These are phyloP conservation scores for Antrodiella citrinella DNA, from an alignment of 768 basidiomycete species.

Conservation along the genomic window DNA sequence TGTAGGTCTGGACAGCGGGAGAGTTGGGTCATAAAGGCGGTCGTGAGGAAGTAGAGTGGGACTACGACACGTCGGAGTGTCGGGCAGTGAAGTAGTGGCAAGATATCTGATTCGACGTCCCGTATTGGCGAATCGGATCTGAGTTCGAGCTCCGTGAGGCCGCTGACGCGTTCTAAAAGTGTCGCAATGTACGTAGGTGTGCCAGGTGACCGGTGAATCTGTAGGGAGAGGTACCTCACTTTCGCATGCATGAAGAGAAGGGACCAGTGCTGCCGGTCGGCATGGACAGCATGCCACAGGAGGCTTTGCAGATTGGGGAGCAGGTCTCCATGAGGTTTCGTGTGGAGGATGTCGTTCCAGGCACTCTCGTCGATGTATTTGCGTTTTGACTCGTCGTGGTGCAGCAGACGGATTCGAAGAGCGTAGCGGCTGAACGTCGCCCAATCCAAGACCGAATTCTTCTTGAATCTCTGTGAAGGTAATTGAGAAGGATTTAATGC, in stretches of 20 bases:
- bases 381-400: slow-evolving; percentile 14
- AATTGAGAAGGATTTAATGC: background rate
- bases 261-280: slow-evolving; percentile 21
- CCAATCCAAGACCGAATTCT: slow-evolving; percentile 41
- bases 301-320: slow-evolving; percentile 49
- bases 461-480: slow-evolving; percentile 1
- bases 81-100: slow-evolving; percentile 31
- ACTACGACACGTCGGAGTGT: slow-evolving; percentile 37
- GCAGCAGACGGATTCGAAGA: slow-evolving; percentile 15
- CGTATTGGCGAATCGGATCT: slow-evolving; percentile 31
- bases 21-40: slow-evolving; percentile 34
- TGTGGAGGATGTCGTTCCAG: slow-evolving; percentile 15
- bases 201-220: slow-evolving; percentile 27
- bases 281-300: slow-evolving; percentile 30
- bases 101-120: slow-evolving; percentile 31
- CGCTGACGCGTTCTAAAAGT: slow-evolving; percentile 37
- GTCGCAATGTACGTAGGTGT: slow-evolving; percentile 22
- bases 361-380: slow-evolving; percentile 15
- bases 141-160: slow-evolving; percentile 38
- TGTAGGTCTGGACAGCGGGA: slow-evolving; percentile 36
- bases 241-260: slow-evolving; percentile 51
- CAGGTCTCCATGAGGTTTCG: slow-evolving; percentile 13
- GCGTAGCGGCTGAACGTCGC: slow-evolving; percentile 42
- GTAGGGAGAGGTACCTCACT: slow-evolving; percentile 29
- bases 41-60: slow-evolving; percentile 45